Base-by-base conservation (phyloP, 179 eudicot genomes). In the Dionaea muscipula region DNA sequence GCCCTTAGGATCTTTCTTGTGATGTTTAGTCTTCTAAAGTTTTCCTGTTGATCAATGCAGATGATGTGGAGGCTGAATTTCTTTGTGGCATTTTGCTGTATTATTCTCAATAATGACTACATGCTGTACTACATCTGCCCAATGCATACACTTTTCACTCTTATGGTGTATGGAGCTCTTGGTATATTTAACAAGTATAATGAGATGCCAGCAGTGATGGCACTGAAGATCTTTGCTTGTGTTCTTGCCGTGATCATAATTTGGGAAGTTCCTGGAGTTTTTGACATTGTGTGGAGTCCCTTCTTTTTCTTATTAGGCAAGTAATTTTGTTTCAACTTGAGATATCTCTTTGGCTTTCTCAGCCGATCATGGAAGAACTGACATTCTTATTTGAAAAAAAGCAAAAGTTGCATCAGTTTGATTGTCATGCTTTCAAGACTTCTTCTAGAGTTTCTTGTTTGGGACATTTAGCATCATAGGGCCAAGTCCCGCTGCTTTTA, bases 31-130 rank as follows among this genome's bases (percentile, higher is more conserved):
- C n/a, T n/a, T n/a, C n/a, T n/a, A n/a, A n/a, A n/a, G n/a, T n/a
- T n/a, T n/a, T n/a, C n/a, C n/a, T n/a, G n/a, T n/a, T n/a, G n/a
- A n/a, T n/a, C n/a, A n/a, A n/a, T n/a, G 36, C 89, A 91, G 98
- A 91, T 91, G 98, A 91, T 91, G 98, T 91, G 98, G 98, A 82
- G 98, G 68, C 93, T 91, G 26, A 91, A 87, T 70, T 87, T 87
- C 60, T 78, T 91, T 68, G 98, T 91, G 70, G 57, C 76, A 5
- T 80, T 79, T 66, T 71, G 75, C 64, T 91, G 98, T 73, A 38
- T 87, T 51, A 79, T 84, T 63, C 86, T 91, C 10, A 80, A 80
- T 73, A 87, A 91, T 69, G 72, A 73, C 62, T 91, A 87, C 71
- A 79, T 73, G 78, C 43, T 87, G 48, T 91, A 87, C 61, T 91